phyloP scores from a whole-genome alignment of 1,284 basidiomycete genomes.

The Cutaneotrichosporon arboriforme region DNA sequence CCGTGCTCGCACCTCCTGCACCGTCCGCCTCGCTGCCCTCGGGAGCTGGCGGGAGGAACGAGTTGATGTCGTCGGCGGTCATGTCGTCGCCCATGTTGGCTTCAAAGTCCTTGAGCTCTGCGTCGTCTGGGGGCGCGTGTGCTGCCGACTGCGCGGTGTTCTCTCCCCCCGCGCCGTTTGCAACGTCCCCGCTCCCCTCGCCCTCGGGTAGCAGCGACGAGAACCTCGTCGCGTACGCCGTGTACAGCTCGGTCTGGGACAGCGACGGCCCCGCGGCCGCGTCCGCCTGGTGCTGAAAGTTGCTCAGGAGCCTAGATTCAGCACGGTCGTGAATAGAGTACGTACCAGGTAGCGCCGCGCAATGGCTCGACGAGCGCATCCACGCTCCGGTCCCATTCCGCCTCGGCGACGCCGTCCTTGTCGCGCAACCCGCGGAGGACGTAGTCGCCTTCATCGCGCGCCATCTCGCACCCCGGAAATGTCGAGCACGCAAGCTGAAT shows the following conservation, averaged over 20 bases:
- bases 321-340: not conserved
- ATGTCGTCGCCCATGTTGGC: constrained; percentile 18
- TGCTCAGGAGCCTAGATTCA: constrained; percentile 32
- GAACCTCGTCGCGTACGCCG: constrained; percentile 41
- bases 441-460: constrained; percentile 39
- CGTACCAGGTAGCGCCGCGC: constrained; percentile 39
- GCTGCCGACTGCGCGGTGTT: not conserved
- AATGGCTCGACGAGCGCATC: constrained; percentile 40
- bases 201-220: constrained; percentile 18
- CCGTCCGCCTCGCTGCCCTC: not conserved
- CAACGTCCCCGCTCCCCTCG: not conserved
- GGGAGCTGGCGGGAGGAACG: constrained; percentile 11
- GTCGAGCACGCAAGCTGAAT: constrained; percentile 44
- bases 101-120: constrained; percentile 18
- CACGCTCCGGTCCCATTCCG: constrained; percentile 29
- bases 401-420: constrained; percentile 22
- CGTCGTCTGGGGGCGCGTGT: not conserved
- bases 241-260: constrained; percentile 42
- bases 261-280: constrained; percentile 16
- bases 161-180: not conserved
- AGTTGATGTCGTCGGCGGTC: constrained; percentile 22
- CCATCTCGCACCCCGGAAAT: constrained; percentile 43
- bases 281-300: constrained; percentile 31
- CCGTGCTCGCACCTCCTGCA: not conserved
- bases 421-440: constrained; percentile 35